Conservation (phyloP, 2,329 filamentous ascomycete genomes). For the Hypoxylon sp. region DNA sequence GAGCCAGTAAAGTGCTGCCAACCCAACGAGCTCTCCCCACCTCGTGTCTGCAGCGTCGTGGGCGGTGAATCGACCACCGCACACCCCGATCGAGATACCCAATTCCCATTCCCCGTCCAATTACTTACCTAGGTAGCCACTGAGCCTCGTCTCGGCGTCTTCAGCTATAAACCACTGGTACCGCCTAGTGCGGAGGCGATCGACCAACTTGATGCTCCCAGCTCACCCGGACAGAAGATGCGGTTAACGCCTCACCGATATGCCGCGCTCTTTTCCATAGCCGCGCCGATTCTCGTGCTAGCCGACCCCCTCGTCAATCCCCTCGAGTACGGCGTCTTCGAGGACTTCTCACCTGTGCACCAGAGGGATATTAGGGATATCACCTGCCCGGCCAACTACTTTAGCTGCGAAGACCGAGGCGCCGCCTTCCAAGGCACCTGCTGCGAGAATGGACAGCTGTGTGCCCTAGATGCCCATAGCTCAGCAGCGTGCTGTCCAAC, state of each 20-base stretch:
- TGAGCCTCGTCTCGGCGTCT: slow-evolving; percentile 6
- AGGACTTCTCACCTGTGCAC: slow-evolving; percentile 46
- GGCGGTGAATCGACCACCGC: slow-evolving; percentile 40
- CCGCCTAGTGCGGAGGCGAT: slow-evolving; percentile 30
- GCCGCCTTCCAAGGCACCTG: slow-evolving; percentile 62
- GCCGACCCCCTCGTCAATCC: slow-evolving; percentile 45
- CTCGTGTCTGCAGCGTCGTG: slow-evolving; percentile 40
- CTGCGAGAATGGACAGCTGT: slow-evolving; percentile 64
- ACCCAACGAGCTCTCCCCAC: slow-evolving; percentile 35
- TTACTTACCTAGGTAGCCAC: no score
- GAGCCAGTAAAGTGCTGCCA: slow-evolving; percentile 36
- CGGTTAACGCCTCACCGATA: slow-evolving; percentile 39
- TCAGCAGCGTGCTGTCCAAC: slow-evolving; percentile 67
- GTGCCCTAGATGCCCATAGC: slow-evolving; percentile 62
- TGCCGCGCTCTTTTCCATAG: slow-evolving; percentile 38
- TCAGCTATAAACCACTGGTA: slow-evolving; percentile 18
- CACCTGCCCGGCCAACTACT: slow-evolving; percentile 63
- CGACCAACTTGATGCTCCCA: slow-evolving; percentile 34
- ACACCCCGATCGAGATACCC: slow-evolving; percentile 32
- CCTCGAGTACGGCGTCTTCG: slow-evolving; percentile 43
- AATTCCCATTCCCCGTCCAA: slow-evolving; percentile 8
- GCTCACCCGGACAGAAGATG: slow-evolving; percentile 39
- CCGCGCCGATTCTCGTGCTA: slow-evolving; percentile 34
- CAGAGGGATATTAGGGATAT: slow-evolving; percentile 48
- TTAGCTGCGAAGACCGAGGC: slow-evolving; percentile 63